These are phyloP conservation scores for Silene noctiflora DNA, from an alignment of 179 eudicot species.

Conservation along the genomic window DNA sequence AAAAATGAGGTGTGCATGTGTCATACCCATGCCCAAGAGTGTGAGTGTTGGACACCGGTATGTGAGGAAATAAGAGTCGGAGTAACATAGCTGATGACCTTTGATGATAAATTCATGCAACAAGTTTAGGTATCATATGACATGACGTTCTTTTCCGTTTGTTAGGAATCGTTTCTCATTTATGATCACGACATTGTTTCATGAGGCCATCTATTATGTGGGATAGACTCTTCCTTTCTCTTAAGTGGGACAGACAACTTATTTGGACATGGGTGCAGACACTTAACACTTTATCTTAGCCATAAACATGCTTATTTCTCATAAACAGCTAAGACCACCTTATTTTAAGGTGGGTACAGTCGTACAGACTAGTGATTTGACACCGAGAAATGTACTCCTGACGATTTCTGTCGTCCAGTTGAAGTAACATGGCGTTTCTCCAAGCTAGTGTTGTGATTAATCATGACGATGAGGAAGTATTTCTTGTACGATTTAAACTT, in stretches of 20 bases:
- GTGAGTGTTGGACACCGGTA: no score
- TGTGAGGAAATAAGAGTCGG: no score
- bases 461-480: background rate
- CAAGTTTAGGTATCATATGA: background rate
- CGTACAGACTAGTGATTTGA: no score
- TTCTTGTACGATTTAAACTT: background rate
- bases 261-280: background rate
- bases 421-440: background rate
- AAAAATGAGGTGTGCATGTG: no score
- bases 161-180: background rate
- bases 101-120: background rate
- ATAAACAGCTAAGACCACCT: no score
- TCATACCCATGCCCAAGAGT: no score
- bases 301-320: no score
- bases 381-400: background rate
- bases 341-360: no score
- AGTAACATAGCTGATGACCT: no score
- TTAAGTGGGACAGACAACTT: no score
- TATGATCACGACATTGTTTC: constrained; percentile 1
- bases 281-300: background rate
- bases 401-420: background rate
- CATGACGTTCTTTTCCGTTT: background rate
- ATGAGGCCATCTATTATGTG: background rate
- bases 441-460: background rate
- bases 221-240: background rate